These are phyloP conservation scores for Pythium folliculosum DNA, from an alignment of 352 stramenopile genomes.

Conservation along the genomic window DNA sequence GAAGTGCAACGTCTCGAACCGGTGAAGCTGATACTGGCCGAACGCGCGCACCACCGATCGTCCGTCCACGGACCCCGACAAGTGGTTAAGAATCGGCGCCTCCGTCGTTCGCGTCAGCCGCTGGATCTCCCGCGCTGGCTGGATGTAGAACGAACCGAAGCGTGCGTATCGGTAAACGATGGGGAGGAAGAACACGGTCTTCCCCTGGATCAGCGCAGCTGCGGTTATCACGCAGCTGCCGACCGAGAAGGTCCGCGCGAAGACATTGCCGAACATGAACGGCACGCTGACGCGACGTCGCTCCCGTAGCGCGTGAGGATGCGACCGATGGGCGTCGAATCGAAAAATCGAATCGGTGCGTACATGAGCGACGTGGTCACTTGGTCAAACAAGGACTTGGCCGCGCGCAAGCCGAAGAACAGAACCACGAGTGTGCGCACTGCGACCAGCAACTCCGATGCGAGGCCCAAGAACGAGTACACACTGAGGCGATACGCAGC, in stretches of 20 bases:
- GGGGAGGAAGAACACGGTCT: constrained; percentile 76
- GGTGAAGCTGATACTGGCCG: constrained; percentile 17
- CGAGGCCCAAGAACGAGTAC: too few species aligned
- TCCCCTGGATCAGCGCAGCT: constrained; percentile 71
- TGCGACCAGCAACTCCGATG: not conserved
- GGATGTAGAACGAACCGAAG: constrained; percentile 28
- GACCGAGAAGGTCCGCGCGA: constrained; percentile 40
- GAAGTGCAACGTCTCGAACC: constrained; percentile 28
- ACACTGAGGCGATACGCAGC: too few species aligned
- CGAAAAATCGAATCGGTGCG: constrained; percentile 93
- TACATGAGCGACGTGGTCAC: constrained; percentile 84
- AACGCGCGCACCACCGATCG: constrained; percentile 42
- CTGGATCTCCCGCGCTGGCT: constrained; percentile 36
- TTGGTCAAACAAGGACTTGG: constrained; percentile 70
- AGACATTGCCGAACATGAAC: constrained; percentile 24
- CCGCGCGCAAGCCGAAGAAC: not conserved
- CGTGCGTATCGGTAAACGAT: constrained; percentile 81
- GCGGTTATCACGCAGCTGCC: constrained; percentile 57
- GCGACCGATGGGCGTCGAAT: constrained; percentile 86
- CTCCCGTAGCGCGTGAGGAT: constrained; percentile 92
- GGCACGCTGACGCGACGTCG: constrained; percentile 89
- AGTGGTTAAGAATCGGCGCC: constrained; percentile 36
- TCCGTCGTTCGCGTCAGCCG: constrained; percentile 30
- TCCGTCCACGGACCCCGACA: constrained; percentile 42
- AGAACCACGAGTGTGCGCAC: not conserved